Evolutionary conservation across 2,329 filamentous ascomycete species (phyloP).

Genomic region (Karstenula rhodostoma): DNA sequence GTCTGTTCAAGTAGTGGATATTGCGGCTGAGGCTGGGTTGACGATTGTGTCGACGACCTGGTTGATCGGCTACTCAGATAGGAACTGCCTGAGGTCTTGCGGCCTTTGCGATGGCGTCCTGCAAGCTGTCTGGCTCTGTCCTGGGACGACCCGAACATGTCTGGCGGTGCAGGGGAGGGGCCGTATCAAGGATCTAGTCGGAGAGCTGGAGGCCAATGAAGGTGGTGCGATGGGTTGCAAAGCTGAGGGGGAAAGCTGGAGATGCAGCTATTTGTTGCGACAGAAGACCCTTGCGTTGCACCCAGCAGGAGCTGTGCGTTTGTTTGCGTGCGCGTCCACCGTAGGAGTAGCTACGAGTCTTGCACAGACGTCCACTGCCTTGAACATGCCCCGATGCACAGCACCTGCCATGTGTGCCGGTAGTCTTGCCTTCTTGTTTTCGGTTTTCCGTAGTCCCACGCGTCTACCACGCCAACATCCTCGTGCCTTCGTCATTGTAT

Average conservation of each 20-base stretch:
- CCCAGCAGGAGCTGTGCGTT: conserved; percentile 10
- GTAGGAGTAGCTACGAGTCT: conserved; percentile 12
- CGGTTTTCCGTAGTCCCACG: neutral
- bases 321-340: conserved; percentile 5
- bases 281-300: neutral
- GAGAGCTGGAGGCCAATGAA: conserved; percentile 15
- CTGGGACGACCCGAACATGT: conserved; percentile 46
- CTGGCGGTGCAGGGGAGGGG: conserved; percentile 9
- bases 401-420: conserved; percentile 6
- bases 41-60: conserved; percentile 21
- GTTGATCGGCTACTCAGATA: conserved; percentile 24
- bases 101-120: conserved; percentile 38
- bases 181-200: conserved; percentile 16
- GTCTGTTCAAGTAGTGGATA: conserved; percentile 1
- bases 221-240: conserved; percentile 7
- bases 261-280: conserved; percentile 3
- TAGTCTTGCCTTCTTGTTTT: neutral
- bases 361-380: neutral
- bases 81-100: conserved; percentile 33
- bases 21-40: conserved; percentile 9
- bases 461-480: neutral
- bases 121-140: conserved; percentile 47
- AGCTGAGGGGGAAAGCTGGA: neutral
- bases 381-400: neutral
- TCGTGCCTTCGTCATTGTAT: neutral